Conservation (phyloP, 805 yeast genomes). For the Isabelozyma heimii region DNA sequence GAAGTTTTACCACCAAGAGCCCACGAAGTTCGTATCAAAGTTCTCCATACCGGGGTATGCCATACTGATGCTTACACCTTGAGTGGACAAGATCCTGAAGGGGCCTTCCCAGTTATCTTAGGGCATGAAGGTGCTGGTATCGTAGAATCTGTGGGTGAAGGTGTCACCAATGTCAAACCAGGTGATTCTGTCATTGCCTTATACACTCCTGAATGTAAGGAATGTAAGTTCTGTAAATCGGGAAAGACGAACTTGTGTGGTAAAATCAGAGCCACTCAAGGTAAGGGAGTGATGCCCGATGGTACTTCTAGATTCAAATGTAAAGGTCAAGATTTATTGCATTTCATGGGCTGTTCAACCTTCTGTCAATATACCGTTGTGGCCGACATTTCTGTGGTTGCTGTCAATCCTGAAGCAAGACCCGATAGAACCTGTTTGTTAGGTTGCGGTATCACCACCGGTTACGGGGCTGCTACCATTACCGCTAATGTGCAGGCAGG, state of each 20-base stretch:
- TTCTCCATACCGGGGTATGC: slow-evolving; percentile 89
- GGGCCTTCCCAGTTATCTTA: slow-evolving; percentile 85
- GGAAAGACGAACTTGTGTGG: slow-evolving; percentile 98
- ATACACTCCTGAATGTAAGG: slow-evolving; percentile 94
- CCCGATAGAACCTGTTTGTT: slow-evolving; percentile 85
- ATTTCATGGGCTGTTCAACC: slow-evolving; percentile 98
- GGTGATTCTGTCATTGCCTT: slow-evolving; percentile 94
- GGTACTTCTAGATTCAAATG: slow-evolving; percentile 89
- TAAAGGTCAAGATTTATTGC: slow-evolving; percentile 80
- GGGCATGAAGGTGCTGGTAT: slow-evolving; percentile 99
- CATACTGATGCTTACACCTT: slow-evolving; percentile 98
- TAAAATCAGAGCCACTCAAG: slow-evolving; percentile 94
- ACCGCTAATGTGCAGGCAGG: slow-evolving; percentile 90
- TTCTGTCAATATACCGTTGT: slow-evolving; percentile 97
- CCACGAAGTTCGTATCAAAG: slow-evolving; percentile 93
- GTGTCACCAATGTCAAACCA: slow-evolving; percentile 81
- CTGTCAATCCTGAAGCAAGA: slow-evolving; percentile 81
- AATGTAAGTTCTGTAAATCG: slow-evolving; percentile 91
- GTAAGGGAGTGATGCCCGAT: slow-evolving; percentile 98
- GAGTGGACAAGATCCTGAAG: slow-evolving; percentile 95
- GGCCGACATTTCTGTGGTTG: slow-evolving; percentile 95
- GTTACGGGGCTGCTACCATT: slow-evolving; percentile 95
- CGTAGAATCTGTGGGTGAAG: slow-evolving; percentile 94
- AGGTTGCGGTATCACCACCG: slow-evolving; percentile 99
- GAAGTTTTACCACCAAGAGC: slow-evolving; percentile 94